Evolutionary conservation across 139 green algal species (phyloP), one percentile per base, ranked within the genome.

Genomic region (Chlorella sorokiniana): DNA sequence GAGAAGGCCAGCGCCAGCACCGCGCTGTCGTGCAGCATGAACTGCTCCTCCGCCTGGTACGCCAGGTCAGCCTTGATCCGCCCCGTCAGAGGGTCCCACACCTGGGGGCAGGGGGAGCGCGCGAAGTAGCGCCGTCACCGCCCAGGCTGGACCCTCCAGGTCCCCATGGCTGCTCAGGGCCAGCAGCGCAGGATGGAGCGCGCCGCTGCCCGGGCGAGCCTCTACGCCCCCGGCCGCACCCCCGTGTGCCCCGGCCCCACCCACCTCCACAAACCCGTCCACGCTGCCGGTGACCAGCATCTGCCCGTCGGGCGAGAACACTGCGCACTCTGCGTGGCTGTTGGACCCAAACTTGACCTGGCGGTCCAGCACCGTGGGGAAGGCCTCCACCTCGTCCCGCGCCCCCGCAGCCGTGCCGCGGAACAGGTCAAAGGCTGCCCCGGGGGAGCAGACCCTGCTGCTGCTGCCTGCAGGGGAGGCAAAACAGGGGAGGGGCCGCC

Each of bases 11-110:
- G 71, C 1, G 84, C 89, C 83, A 99, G 87, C 83, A 99, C 73
- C 4, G 97, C 90, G 48, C 89, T 87, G 64, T 98, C 96, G 81
- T 99, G 96, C 91, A 98, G 96, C 95, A 99, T 98, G 88, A 98
- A 99, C 84, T 91, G 88, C 79, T 99, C 96, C 64, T 96, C 90
- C 8, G 93, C 90, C 90, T 99, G 96, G 87, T 98, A 99, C 52
- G 89, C 62, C 80, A 99, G 85, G 83, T 99, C 96, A 90, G 94
- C 95, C 83, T 93, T 94, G 56, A 99, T 86, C 81, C 95, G 96
- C n/a, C 94, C 96, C 0, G 89, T 97, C 35, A 93, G 73, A 29
- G 86, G 88, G 81, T 99, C 96, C 96, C 96, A 99, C 78, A 99
- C 89, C 94, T 97, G 84, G 18, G 35, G 16, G 74, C 27, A 35